phyloP scores from a whole-genome alignment of 2,329 filamentous ascomycete species.

The Colletotrichum lini region DNA sequence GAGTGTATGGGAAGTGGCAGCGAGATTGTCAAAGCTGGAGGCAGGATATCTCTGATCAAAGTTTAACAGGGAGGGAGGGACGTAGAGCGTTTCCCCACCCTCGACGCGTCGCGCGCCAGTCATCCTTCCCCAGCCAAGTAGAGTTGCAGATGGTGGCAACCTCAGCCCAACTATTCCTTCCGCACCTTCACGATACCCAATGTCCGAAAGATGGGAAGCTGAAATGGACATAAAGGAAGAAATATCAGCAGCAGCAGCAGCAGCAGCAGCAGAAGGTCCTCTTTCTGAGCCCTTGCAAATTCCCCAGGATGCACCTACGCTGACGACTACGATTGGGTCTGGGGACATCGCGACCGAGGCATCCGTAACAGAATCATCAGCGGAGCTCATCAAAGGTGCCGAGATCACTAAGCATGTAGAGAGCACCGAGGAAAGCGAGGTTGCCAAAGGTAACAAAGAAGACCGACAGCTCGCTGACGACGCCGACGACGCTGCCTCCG shows the following conservation, averaged over 20 bases:
- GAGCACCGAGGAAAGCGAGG: not conserved
- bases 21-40: too few relatives aligned
- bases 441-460: too few relatives aligned
- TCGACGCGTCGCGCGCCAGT: constrained; percentile 7
- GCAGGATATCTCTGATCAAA: not conserved
- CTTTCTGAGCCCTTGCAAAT: not conserved
- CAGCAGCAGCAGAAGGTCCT: not conserved
- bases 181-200: not conserved
- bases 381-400: not conserved
- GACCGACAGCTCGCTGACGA: not conserved
- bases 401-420: not conserved
- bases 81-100: not conserved
- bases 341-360: not conserved
- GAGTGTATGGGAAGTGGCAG: too few relatives aligned
- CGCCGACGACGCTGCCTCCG: not conserved
- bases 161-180: not conserved
- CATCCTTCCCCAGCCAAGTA: not conserved
- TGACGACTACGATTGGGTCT: not conserved
- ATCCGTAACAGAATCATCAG: not conserved
- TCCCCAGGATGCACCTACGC: not conserved
- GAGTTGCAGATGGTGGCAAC: not conserved
- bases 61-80: not conserved
- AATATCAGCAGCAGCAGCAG: not conserved
- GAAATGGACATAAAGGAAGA: not conserved
- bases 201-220: not conserved